A percentile compares a stretch with the other conserved stretches of the same genome.
Conservation (phyloP, 345 rosid species). For the Hibiscus trionum region DNA sequence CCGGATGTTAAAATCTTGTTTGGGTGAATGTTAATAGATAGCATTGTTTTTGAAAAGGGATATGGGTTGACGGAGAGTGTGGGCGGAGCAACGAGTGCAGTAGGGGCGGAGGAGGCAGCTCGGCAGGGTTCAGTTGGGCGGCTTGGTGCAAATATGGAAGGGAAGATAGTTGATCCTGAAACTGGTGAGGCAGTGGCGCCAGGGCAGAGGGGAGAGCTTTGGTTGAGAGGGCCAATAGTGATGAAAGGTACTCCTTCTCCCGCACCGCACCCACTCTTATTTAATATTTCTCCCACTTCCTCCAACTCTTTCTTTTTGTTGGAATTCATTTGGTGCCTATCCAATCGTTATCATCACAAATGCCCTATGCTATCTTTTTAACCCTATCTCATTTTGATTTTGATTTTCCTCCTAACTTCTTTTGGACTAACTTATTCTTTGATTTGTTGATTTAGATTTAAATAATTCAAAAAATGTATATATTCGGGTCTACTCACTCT, state of each 20-base stretch:
- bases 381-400: no score
- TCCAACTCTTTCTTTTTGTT: background rate
- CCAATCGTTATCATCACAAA: no score
- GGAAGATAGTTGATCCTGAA: conserved; percentile 68
- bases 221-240: conserved; percentile 38
- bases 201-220: conserved; percentile 60
- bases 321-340: background rate
- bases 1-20: no score
- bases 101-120: background rate
- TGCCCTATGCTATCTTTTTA: no score
- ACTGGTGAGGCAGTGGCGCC: conserved; percentile 65
- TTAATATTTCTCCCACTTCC: no score
- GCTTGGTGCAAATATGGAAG: conserved; percentile 52
- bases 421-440: no score
- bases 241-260: no score
- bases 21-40: background rate
- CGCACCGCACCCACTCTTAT: no score
- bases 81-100: background rate
- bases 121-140: conserved; percentile 41
- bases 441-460: no score
- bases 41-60: background rate
- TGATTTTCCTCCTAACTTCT: no score
- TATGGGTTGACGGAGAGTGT: background rate
- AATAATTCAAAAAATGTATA: no score
- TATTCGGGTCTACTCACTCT: no score